Base-by-base conservation (phyloP, 805 yeast genomes). In the Blastobotrys mokoenaii region DNA sequence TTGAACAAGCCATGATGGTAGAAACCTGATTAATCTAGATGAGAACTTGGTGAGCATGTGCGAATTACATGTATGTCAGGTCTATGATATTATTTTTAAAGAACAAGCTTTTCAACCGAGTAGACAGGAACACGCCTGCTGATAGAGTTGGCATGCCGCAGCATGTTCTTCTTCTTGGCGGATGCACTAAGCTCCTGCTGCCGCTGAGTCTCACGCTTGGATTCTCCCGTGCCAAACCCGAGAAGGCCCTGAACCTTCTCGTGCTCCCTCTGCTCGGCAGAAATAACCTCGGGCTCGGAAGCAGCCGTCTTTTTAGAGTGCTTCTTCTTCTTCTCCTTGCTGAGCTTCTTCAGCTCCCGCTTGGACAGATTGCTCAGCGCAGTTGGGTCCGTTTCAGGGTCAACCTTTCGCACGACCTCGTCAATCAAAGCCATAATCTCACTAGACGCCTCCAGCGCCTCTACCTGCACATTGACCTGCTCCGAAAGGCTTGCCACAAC, bases 401-500 rank as follows among this genome's bases (percentile, higher is more conserved):
- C 58, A 11, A 55, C 34, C 14, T 50, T 47, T 15, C 58, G 45
- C 29, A 61, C 44, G n/a, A 54, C 44, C 38, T 63, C 67, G 15
- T 50, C 53, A 14, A 61, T 46, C 12, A 60, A 43, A 2, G 51
- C 40, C 43, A 54, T 51, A 12, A 54, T 51, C 25, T 49, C 52
- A 11, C 51, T 45, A 2, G 51, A 48, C 17, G 50, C 40, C 43
- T 55, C 53, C 17, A 55, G 25, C 2, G 73, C 61, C 10, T 69
- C 70, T 14, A 81, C 68, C 57, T 77, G 77, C 12, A 58, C 48
- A 27, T 66, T 68, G 20, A 83, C 64, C n/a, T 71, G 65, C 14
- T 51, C 59, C 37, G 71, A 63, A 46, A 82, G 68, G 16, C 62
- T 62, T 18, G 66, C 65, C 41, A 80, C 64, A 32, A 76, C 70